A percentile compares a stretch with the other conserved stretches of the same genome.
These are phyloP conservation scores for Gryganskiella cystojenkinii DNA, from an alignment of 192 early-diverging fungal species.

Conservation along the genomic window DNA sequence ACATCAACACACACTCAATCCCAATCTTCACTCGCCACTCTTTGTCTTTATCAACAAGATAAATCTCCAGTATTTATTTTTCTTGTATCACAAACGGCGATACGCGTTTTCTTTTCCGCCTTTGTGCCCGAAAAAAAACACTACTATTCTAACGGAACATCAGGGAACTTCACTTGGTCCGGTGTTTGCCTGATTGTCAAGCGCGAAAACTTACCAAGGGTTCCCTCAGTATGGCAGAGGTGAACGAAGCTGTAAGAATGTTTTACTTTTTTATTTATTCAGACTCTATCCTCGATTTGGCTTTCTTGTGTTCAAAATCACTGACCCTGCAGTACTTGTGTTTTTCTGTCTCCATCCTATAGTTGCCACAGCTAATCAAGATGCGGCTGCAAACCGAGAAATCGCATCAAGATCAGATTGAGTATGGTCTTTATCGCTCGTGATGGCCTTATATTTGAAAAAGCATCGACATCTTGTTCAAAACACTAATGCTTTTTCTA, in stretches of 20 bases:
- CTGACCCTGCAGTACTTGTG: not conserved
- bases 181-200: slow-evolving; percentile 46
- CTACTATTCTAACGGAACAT: slow-evolving; percentile 8
- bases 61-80: too few species aligned
- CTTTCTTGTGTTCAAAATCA: not conserved
- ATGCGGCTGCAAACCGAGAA: slow-evolving; percentile 52
- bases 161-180: slow-evolving; percentile 23
- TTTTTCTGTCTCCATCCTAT: not conserved
- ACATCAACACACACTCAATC: not conserved
- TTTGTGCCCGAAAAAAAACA: not conserved
- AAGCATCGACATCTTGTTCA: not conserved
- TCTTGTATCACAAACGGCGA: not conserved
- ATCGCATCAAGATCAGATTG: slow-evolving; percentile 44
- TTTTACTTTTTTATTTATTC: not conserved
- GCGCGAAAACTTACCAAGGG: not conserved
- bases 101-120: not conserved
- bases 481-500: not conserved
- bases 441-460: not conserved
- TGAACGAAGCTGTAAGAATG: slow-evolving; percentile 40
- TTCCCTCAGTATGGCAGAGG: slow-evolving; percentile 54
- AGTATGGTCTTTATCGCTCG: slow-evolving; percentile 18
- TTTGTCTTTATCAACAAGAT: too few species aligned
- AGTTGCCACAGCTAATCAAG: slow-evolving; percentile 50
- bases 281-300: too few species aligned
- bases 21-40: too few species aligned